These are phyloP conservation scores for Fraxinus latifolia DNA, from an alignment of 305 asterid species.

Conservation along the genomic window DNA sequence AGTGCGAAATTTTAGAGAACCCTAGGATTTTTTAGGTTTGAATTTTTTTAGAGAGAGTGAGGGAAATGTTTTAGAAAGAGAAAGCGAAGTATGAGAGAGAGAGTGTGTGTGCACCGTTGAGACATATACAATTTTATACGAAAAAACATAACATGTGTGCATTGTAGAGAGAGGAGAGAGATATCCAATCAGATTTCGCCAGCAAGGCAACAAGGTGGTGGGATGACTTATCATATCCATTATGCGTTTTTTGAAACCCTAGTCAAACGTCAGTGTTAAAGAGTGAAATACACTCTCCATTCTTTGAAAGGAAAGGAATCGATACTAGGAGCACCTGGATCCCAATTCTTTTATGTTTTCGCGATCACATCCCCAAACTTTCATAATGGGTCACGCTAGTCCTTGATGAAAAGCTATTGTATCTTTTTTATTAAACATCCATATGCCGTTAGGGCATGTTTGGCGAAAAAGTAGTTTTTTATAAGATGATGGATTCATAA, in stretches of 20 bases:
- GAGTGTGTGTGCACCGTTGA: neutral
- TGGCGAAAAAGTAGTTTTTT: neutral
- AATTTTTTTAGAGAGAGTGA: neutral
- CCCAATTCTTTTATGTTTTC: neutral
- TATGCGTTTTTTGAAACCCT: constrained; percentile 1
- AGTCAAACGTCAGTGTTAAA: neutral
- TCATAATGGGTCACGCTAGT: neutral
- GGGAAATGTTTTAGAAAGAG: constrained; percentile 4
- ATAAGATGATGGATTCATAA: neutral
- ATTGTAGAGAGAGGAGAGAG: neutral
- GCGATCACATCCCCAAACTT: neutral
- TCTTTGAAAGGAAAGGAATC: neutral
- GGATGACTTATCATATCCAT: neutral
- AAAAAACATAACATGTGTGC: neutral
- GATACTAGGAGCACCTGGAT: neutral
- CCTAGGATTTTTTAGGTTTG: constrained; percentile 3
- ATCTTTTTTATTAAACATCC: neutral
- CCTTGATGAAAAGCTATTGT: neutral
- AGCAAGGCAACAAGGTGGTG: neutral
- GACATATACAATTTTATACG: neutral
- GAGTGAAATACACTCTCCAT: neutral
- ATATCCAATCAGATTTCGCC: neutral
- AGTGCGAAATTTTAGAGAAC: neutral
- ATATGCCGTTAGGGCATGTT: neutral
- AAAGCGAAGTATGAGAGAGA: neutral